phyloP scores from a whole-genome alignment of 345 rosid genomes.

The Cardamine resedifolia region DNA sequence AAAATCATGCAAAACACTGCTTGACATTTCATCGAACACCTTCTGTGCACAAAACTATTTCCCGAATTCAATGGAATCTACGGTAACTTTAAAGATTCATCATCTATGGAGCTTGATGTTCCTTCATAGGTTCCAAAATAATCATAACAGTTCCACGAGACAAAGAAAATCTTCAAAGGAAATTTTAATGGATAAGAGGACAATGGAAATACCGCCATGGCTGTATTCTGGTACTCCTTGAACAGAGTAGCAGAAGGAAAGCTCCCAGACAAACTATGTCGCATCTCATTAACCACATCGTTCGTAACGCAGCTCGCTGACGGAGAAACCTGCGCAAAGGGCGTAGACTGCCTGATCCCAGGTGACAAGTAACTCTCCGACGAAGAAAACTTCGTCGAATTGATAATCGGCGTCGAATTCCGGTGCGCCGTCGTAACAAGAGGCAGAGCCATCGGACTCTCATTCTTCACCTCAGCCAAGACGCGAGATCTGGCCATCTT shows the following conservation, averaged over 20 bases:
- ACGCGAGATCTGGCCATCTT: constrained; percentile 57
- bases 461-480: constrained; percentile 48
- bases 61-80: background rate
- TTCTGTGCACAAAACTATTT: constrained; percentile 22
- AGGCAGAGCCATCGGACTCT: constrained; percentile 58
- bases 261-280: constrained; percentile 72
- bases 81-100: background rate
- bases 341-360: constrained; percentile 46
- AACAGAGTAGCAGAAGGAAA: constrained; percentile 87
- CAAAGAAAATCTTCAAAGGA: background rate
- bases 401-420: constrained; percentile 30
- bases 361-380: constrained; percentile 82
- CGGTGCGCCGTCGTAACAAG: constrained; percentile 43
- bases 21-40: constrained; percentile 36
- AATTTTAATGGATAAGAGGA: background rate
- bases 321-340: constrained; percentile 45
- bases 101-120: background rate
- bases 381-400: constrained; percentile 33
- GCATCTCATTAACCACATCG: constrained; percentile 50
- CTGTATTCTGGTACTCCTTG: constrained; percentile 86
- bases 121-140: background rate
- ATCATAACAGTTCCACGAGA: background rate
- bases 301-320: constrained; percentile 33
- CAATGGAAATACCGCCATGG: constrained; percentile 68
- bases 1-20: background rate